Base-by-base conservation (phyloP, 2,329 filamentous ascomycete genomes). In the Xylaria hypoxylon region DNA sequence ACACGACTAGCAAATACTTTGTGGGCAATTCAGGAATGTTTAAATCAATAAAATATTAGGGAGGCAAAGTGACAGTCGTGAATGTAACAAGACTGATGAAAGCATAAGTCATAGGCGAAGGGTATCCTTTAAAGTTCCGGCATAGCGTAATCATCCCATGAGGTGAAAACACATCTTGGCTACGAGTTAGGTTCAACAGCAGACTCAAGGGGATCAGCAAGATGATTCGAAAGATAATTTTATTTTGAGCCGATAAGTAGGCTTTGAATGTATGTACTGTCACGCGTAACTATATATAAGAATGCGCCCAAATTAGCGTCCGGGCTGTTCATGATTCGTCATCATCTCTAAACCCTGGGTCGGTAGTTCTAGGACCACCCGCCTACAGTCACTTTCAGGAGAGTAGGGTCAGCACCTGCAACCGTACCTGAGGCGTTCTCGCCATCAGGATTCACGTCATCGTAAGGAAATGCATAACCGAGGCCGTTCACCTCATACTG, bases 401-500 rank as follows among this genome's bases (percentile, higher is more conserved):
- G 64, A 28, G 73, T 68, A 0, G 85, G 84, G 68, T 81, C 80
- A 0, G 79, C 74, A 31, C 81, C 83, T 61, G 84, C 79, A 42
- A 87, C 79, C 24, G 83, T 83, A 2, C 86, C 86, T 1, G 81
- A 83, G 52, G 86, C 84, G 73, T 90, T 86, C 68, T 82, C 79
- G 24, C 83, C 86, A 66, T 82, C 79, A 0, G 87, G 85, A 60
- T 87, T 86, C 17, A 92, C 89, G 73, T 92, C 89, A 71, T 92
- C 89, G 70, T 90, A 92, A 0, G 89, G 82, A 73, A 91, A 92
- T 0, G 87, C 85, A 71, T 92, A 92, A 0, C 89, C 89, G 47
- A 82, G 78, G 0, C 85, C 83, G 75, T 90, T 87, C 1, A 83
- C 74, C 77, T 90, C 87, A 52, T 86, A 82, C 40, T 82, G 77